phyloP scores from a whole-genome alignment of 2,329 filamentous ascomycete genomes.

The Ascocoryne sarcoides region DNA sequence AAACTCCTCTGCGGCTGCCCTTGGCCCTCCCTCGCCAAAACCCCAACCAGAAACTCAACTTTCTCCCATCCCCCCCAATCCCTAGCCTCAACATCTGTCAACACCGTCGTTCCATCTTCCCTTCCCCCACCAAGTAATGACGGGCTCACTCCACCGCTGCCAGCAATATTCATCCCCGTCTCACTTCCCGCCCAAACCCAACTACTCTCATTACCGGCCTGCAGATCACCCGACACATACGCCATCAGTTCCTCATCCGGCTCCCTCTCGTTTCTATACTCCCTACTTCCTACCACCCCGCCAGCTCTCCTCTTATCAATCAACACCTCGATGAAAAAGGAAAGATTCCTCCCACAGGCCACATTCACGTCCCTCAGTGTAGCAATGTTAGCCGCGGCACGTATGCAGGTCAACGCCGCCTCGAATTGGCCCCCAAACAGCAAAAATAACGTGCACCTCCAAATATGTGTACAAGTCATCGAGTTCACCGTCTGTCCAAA shows the following conservation, averaged over 20 bases:
- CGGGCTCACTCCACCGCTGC: conserved; percentile 8
- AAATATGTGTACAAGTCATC: conserved; percentile 74
- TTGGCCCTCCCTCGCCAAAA: conserved; percentile 34
- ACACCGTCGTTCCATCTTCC: conserved; percentile 33
- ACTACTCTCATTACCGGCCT: conserved; percentile 64
- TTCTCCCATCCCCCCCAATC: conserved; percentile 78
- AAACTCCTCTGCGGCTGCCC: conserved; percentile 10
- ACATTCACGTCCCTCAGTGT: conserved; percentile 63
- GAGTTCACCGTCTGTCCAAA: conserved; percentile 44
- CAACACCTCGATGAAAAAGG: conserved; percentile 69
- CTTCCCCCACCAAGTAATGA: conserved; percentile 16
- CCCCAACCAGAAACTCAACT: conserved; percentile 54
- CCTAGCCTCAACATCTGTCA: conserved; percentile 47
- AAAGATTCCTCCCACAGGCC: conserved; percentile 71
- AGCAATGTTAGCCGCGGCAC: conserved; percentile 62
- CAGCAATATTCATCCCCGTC: conserved; percentile 29
- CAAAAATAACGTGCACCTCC: conserved; percentile 76
- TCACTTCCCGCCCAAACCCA: conserved; percentile 76
- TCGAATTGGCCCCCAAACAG: conserved; percentile 66
- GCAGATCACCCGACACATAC: conserved; percentile 79
- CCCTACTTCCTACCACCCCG: conserved; percentile 22
- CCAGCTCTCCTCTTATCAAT: conserved; percentile 43
- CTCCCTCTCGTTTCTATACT: conserved; percentile 13
- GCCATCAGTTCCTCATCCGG: conserved; percentile 79
- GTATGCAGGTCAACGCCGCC: conserved; percentile 63